These are phyloP conservation scores for Calonectria leucothoes DNA, from an alignment of 2,329 filamentous ascomycete species.

Conservation along the genomic window DNA sequence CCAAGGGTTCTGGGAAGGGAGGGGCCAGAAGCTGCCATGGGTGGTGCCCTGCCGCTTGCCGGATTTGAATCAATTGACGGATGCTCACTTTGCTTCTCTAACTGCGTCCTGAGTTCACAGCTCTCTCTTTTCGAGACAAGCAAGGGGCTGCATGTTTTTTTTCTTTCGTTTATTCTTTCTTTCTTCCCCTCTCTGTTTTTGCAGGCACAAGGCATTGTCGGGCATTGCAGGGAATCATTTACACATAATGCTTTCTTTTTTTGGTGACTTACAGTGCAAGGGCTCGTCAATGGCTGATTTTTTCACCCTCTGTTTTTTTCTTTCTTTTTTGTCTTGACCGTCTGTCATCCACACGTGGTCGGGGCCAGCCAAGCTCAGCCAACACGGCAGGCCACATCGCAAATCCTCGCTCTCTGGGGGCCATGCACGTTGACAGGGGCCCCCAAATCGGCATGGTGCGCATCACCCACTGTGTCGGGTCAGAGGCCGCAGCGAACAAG, in stretches of 20 bases:
- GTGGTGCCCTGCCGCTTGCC: not conserved
- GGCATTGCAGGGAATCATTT: not conserved
- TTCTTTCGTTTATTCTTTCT: not conserved
- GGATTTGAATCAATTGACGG: not conserved
- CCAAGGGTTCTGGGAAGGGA: not conserved
- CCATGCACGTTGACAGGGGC: constrained; percentile 31
- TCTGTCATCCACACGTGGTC: constrained; percentile 40
- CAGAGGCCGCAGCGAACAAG: constrained; percentile 28
- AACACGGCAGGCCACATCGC: constrained; percentile 26
- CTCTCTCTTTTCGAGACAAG: constrained; percentile 1
- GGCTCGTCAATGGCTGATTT: not conserved
- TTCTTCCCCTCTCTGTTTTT: not conserved
- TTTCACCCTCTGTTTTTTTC: not conserved
- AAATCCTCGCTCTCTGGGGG: constrained; percentile 25
- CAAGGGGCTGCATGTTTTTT: not conserved
- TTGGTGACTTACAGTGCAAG: not conserved
- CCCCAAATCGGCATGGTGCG: constrained; percentile 41
- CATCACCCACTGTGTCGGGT: constrained; percentile 46
- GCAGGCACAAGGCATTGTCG: not conserved
- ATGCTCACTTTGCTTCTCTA: constrained; percentile 13
- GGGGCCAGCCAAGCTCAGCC: constrained; percentile 18
- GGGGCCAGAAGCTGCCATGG: not conserved
- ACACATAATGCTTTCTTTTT: not conserved
- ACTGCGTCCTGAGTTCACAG: not conserved
- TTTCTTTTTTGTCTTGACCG: not conserved